Evolutionary conservation across 1,284 basidiomycete genomes (phyloP).

Genomic region (Trichosporon ovoides): DNA sequence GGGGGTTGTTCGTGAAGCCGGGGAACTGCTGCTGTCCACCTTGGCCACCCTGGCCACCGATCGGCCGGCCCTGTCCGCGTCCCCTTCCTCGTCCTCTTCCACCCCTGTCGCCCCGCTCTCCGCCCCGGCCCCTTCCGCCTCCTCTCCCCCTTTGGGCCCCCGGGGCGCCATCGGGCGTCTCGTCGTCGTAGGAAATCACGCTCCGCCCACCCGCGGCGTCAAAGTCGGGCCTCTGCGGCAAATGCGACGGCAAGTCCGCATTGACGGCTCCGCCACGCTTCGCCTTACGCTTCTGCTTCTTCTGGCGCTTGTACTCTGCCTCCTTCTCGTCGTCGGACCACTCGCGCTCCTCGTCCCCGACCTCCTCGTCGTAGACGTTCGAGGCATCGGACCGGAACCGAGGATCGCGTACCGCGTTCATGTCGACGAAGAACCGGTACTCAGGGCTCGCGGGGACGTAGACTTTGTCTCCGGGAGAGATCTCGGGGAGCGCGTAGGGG

Average conservation of each 20-base stretch:
- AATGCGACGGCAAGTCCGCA: neutral
- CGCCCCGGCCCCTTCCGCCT: conserved; percentile 16
- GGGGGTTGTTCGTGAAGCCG: neutral
- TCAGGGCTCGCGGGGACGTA: conserved; percentile 48
- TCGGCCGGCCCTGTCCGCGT: conserved; percentile 5
- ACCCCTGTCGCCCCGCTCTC: too few species aligned
- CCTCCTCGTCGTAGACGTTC: conserved; percentile 56
- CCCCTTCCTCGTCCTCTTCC: conserved; percentile 29
- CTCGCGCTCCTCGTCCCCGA: conserved; percentile 54
- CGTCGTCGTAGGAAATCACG: conserved; percentile 23
- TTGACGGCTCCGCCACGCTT: conserved; percentile 7
- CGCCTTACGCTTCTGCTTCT: conserved; percentile 23
- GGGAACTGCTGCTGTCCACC: neutral
- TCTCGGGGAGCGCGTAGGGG: conserved; percentile 39
- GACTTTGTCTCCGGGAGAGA: conserved; percentile 31
- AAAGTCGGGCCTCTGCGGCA: conserved; percentile 39
- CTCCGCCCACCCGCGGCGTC: conserved; percentile 23
- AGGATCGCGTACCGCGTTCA: conserved; percentile 49
- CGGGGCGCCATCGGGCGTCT: neutral
- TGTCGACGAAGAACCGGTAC: conserved; percentile 51
- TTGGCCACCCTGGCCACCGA: neutral
- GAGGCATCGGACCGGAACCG: conserved; percentile 53
- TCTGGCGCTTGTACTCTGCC: conserved; percentile 50
- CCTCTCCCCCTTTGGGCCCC: neutral
- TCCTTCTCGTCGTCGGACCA: conserved; percentile 57